These are phyloP conservation scores for Phytophthora sansomeana DNA, from an alignment of 352 stramenopile species.

Conservation along the genomic window DNA sequence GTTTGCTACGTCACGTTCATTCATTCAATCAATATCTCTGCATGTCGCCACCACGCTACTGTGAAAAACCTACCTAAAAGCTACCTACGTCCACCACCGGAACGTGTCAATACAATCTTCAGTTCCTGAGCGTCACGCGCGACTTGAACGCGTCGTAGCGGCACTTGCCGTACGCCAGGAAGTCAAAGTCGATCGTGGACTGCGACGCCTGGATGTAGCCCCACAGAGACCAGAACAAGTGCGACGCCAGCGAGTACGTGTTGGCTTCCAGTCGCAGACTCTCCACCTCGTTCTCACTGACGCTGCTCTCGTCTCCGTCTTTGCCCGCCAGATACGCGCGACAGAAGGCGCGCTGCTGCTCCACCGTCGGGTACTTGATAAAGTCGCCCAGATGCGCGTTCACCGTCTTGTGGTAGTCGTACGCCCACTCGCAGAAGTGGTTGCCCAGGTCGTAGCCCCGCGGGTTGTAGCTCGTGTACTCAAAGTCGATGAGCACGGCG, in stretches of 20 bases:
- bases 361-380: constrained; percentile 66
- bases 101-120: constrained; percentile 34
- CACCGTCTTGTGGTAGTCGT: constrained; percentile 86
- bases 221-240: constrained; percentile 94
- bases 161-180: constrained; percentile 83
- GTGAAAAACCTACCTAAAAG: constrained; percentile 29
- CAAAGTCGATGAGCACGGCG: constrained; percentile 94
- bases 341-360: constrained; percentile 78
- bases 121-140: constrained; percentile 55
- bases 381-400: constrained; percentile 83
- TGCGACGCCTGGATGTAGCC: constrained; percentile 90
- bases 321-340: constrained; percentile 70
- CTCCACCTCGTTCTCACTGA: constrained; percentile 70
- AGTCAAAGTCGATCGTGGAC: constrained; percentile 95
- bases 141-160: constrained; percentile 79
- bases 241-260: constrained; percentile 84
- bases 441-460: constrained; percentile 93
- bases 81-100: constrained; percentile 50
- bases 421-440: constrained; percentile 92
- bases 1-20: constrained; percentile 25
- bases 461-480: constrained; percentile 94
- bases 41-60: constrained; percentile 7
- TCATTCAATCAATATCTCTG: constrained; percentile 27
- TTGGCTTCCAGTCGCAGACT: constrained; percentile 75
- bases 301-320: constrained; percentile 41